Evolutionary conservation across 1,284 basidiomycete genomes (phyloP), one percentile per base, ranked within the genome.

Genomic region (Earliella scabrosa): DNA sequence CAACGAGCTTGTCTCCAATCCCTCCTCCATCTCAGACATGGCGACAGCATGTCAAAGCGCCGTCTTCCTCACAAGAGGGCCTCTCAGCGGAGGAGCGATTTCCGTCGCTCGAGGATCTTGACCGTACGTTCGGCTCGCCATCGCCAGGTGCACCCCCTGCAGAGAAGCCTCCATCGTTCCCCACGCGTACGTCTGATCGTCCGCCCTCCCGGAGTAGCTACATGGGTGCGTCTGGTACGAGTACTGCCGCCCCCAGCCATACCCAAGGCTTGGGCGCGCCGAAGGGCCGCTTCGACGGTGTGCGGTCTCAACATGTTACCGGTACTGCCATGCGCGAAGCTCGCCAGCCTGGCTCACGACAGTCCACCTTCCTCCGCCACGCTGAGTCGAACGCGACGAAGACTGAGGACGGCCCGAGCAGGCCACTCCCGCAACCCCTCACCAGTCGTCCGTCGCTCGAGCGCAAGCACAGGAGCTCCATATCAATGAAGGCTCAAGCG

Each of bases 71-170:
- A n/a, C 63, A 67, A 29, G 77, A 80, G 20, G 75, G 79, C 36
- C 66, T 82, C 9, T 73, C 82, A 31, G 81, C 78, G 4, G 89
- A 92, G 69, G 78, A 82, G 43, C 79, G 88, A 46, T 93, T 90
- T 70, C 90, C 90, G 2, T 87, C 90, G 1, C 72, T 93, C 26
- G 90, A 92, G 67, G 88, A 91, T 63, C 74, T 92, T 11, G 88
- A 93, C 71, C 82, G 84, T 10, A 77, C 77, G n/a, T 85, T 88
- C 57, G 68, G 65, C 9, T 65, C 75, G 0, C 48, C 70, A 38
- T 60, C 65, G 10, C 54, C 65, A 11, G 49, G 31, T 14, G 29
- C 18, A 2, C 24, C 56, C 40, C 34, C 59, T 11, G 24, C 54
- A 29, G 50, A 39, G 43, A 46, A 50, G 26, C 48, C 53, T 2